phyloP scores from a whole-genome alignment of 345 rosid genomes.

The Streptanthus diversifolius region DNA sequence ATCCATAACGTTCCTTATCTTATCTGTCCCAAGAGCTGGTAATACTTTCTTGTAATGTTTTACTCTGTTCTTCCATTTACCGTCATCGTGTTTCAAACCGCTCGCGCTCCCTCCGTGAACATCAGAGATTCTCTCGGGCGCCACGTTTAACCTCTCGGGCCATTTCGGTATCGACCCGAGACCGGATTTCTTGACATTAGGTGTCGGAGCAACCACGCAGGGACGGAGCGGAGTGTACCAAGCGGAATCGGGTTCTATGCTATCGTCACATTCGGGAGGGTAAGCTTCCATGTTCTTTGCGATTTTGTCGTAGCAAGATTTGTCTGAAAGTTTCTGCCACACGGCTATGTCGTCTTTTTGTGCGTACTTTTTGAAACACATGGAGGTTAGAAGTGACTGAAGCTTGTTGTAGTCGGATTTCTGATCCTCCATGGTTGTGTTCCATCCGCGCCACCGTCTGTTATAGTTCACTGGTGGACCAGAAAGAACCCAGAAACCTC shows the following conservation, averaged over 20 bases:
- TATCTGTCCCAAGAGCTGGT: slow-evolving; percentile 72
- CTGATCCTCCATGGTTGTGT: slow-evolving; percentile 90
- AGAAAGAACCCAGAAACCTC: slow-evolving; percentile 96
- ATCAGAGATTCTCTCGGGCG: slow-evolving; percentile 70
- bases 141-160: slow-evolving; percentile 65
- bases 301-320: slow-evolving; percentile 65
- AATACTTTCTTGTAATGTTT: slow-evolving; percentile 89
- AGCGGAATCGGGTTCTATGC: slow-evolving; percentile 89
- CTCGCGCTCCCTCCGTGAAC: slow-evolving; percentile 60
- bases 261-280: slow-evolving; percentile 89
- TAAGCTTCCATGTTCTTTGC: slow-evolving; percentile 54
- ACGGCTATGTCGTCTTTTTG: slow-evolving; percentile 92
- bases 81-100: slow-evolving; percentile 66
- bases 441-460: slow-evolving; percentile 90
- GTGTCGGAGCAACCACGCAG: slow-evolving; percentile 77
- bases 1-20: slow-evolving; percentile 91
- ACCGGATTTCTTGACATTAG: slow-evolving; percentile 49
- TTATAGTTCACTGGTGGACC: slow-evolving; percentile 97
- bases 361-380: slow-evolving; percentile 84
- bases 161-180: slow-evolving; percentile 70
- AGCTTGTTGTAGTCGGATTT: slow-evolving; percentile 79
- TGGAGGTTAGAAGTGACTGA: slow-evolving; percentile 64
- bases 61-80: slow-evolving; percentile 81
- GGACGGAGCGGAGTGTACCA: slow-evolving; percentile 97
- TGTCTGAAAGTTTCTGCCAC: slow-evolving; percentile 83